These are phyloP conservation scores for Ustilago tritici DNA, from an alignment of 1,284 basidiomycete genomes.

Conservation along the genomic window DNA sequence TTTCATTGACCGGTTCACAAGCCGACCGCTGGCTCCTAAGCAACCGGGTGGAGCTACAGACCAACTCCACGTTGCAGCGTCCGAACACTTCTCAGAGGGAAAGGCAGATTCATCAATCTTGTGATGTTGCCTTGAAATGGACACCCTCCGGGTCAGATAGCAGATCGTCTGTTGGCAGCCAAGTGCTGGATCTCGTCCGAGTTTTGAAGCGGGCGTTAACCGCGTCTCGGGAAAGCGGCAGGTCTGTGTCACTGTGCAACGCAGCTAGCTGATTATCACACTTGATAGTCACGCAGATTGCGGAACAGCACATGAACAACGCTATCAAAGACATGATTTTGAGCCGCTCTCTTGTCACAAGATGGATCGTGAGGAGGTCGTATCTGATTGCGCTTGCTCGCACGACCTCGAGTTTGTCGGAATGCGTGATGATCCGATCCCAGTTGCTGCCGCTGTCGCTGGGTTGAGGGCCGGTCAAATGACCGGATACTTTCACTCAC, in stretches of 20 bases:
- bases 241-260: conserved; percentile 14
- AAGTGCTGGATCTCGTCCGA: not conserved
- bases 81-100: too few species aligned
- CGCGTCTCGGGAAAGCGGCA: conserved; percentile 10
- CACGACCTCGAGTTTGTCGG: not conserved
- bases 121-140: not conserved
- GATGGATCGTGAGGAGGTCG: not conserved
- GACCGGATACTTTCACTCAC: not conserved
- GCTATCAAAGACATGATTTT: conserved; percentile 6
- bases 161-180: not conserved
- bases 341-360: conserved; percentile 1
- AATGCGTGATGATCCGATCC: not conserved
- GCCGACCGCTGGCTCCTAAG: not conserved
- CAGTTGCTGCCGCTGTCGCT: not conserved
- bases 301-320: not conserved
- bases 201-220: not conserved
- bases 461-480: conserved; percentile 8
- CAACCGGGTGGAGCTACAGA: not conserved
- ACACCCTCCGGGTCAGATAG: conserved; percentile 10
- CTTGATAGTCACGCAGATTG: not conserved
- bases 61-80: too few species aligned
- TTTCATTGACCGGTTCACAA: not conserved
- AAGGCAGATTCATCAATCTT: not conserved
- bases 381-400: not conserved
- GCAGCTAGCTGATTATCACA: not conserved